Evolutionary conservation across 2,329 filamentous ascomycete genomes (phyloP).

Genomic region (Nakataea oryzae): DNA sequence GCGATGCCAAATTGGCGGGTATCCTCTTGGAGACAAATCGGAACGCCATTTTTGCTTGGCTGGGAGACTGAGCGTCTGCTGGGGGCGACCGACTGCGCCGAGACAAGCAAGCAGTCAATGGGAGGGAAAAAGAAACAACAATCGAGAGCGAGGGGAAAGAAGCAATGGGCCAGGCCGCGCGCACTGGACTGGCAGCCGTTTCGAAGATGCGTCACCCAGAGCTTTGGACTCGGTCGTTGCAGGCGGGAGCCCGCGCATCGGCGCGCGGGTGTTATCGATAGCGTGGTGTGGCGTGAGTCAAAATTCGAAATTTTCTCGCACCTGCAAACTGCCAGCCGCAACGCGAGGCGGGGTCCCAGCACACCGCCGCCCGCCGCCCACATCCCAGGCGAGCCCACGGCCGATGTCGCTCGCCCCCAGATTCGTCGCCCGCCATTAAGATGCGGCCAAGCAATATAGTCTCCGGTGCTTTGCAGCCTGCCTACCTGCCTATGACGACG

Average conservation of each 20-base stretch:
- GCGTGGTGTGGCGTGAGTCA: not conserved
- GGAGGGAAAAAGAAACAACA: not conserved
- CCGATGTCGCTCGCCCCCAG: not conserved
- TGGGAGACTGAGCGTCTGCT: not conserved
- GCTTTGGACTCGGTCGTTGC: not conserved
- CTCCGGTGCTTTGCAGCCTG: not conserved
- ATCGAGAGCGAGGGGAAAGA: not conserved
- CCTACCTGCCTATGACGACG: no score
- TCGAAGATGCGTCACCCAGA: not conserved
- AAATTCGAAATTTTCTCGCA: not conserved
- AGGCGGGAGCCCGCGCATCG: not conserved
- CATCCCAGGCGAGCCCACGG: no score
- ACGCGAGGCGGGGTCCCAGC: not conserved
- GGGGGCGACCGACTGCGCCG: not conserved
- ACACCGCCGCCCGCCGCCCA: not conserved
- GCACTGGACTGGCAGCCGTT: no score
- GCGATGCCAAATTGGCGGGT: constrained; percentile 4
- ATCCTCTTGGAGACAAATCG: constrained; percentile 1
- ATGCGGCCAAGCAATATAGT: not conserved
- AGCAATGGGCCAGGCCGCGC: not conserved
- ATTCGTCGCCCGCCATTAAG: not conserved
- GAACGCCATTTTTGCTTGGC: not conserved
- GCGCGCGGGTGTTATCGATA: not conserved
- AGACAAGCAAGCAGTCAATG: not conserved
- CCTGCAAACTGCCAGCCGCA: not conserved